Evolutionary conservation across 2,329 filamentous ascomycete species (phyloP).

Genomic region (Colletotrichum lentis): DNA sequence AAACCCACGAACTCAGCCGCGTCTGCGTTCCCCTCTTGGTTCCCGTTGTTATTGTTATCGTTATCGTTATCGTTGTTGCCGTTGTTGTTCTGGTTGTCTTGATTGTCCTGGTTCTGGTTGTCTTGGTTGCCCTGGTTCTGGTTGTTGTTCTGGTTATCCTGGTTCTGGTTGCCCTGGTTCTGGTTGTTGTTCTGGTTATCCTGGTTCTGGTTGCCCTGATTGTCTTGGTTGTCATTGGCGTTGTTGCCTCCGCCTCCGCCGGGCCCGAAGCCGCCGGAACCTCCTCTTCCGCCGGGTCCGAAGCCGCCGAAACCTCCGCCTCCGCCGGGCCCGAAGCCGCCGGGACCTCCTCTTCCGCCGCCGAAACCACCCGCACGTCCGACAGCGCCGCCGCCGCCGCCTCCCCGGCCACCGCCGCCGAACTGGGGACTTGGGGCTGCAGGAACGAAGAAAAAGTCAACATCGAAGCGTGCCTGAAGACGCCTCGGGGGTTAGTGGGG

Average conservation of each 20-base stretch:
- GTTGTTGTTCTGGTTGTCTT: neutral
- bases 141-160: neutral
- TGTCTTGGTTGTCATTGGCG: constrained; percentile 5
- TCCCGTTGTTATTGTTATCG: neutral
- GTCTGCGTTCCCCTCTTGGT: neutral
- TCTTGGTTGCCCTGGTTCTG: neutral
- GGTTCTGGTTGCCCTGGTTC: neutral
- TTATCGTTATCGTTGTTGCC: neutral
- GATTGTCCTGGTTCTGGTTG: neutral
- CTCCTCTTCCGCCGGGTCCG: constrained; percentile 4
- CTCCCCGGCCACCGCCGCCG: neutral
- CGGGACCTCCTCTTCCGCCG: neutral
- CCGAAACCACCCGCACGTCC: neutral
- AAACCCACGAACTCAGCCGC: constrained; percentile 27
- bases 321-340: neutral
- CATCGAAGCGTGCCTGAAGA: neutral
- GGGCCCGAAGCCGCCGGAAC: neutral
- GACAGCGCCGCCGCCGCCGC: constrained; percentile 1
- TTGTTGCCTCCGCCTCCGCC: neutral
- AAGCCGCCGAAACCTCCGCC: neutral
- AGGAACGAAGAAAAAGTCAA: neutral
- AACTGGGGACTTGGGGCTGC: constrained; percentile 24
- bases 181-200: neutral
- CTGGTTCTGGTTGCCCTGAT: neutral
- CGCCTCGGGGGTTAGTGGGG: neutral